These are phyloP conservation scores for Buxus sempervirens DNA, from an alignment of 164 flowering plant genomes.

Conservation along the genomic window DNA sequence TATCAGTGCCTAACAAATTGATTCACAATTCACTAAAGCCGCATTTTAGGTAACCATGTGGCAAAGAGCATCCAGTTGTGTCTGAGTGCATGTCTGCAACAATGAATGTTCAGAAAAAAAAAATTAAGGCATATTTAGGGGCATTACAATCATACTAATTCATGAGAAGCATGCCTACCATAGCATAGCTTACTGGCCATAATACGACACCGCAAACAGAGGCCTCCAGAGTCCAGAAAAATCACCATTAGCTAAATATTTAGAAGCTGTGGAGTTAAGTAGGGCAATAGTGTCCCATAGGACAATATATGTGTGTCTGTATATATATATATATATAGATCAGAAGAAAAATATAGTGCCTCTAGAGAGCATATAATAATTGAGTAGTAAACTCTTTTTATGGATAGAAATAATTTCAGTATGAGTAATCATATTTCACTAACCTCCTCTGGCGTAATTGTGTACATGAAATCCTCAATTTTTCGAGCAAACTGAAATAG, in stretches of 20 bases:
- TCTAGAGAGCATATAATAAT: too few species aligned
- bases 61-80: not conserved
- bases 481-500: slow-evolving; percentile 87
- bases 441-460: slow-evolving; percentile 90
- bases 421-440: slow-evolving; percentile 9
- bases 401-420: not conserved
- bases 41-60: too few species aligned
- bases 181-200: not conserved
- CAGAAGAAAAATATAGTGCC: too few species aligned
- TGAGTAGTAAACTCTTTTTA: too few species aligned
- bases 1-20: too few species aligned
- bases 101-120: not conserved
- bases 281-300: not conserved
- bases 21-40: too few species aligned
- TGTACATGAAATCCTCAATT: slow-evolving; percentile 88
- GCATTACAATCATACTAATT: not conserved
- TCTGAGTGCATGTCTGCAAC: not conserved
- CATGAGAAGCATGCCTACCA: not conserved
- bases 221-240: not conserved
- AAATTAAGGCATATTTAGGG: not conserved
- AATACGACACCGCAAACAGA: not conserved
- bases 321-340: too few species aligned
- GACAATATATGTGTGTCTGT: too few species aligned
- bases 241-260: not conserved
- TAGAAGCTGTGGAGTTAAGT: not conserved